Evolutionary conservation across 2,329 filamentous ascomycete species (phyloP).

Genomic region (Epichloe bromicola): DNA sequence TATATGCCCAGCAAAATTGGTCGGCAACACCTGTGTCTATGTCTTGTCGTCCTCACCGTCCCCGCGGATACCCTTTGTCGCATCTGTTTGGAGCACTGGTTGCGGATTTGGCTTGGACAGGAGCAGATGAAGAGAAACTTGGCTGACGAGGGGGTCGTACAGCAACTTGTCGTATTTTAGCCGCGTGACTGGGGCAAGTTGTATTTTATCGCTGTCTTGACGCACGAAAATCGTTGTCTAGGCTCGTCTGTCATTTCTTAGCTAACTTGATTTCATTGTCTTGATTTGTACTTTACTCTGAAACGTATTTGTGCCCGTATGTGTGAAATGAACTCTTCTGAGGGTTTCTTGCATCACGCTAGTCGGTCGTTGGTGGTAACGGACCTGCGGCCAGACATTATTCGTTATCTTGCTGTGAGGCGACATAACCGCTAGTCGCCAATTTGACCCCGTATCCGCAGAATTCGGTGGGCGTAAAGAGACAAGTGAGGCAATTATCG

Average conservation of each 20-base stretch:
- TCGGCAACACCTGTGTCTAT: constrained; percentile 5
- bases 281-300: constrained; percentile 9
- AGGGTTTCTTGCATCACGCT: too few species aligned
- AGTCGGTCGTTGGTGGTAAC: too few species aligned
- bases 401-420: too few species aligned
- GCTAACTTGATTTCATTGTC: constrained; percentile 25
- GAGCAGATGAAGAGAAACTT: constrained; percentile 20
- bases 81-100: constrained; percentile 19
- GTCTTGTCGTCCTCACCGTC: constrained; percentile 12
- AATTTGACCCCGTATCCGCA: too few species aligned
- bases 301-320: constrained; percentile 3
- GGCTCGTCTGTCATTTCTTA: constrained; percentile 24
- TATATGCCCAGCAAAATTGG: constrained; percentile 9
- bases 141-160: constrained; percentile 14
- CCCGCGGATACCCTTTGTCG: constrained; percentile 17
- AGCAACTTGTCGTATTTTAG: constrained; percentile 29
- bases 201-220: constrained; percentile 19
- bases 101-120: constrained; percentile 20
- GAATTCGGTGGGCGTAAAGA: too few species aligned
- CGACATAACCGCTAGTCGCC: too few species aligned
- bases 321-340: neutral
- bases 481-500: too few species aligned
- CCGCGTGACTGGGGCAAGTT: constrained; percentile 20
- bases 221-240: constrained; percentile 16
- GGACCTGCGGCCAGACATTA: too few species aligned